A percentile compares a stretch with the other conserved stretches of the same genome.
Evolutionary conservation across 2,329 filamentous ascomycete species (phyloP).

Genomic region (Fusarium neocosmosporiellum): DNA sequence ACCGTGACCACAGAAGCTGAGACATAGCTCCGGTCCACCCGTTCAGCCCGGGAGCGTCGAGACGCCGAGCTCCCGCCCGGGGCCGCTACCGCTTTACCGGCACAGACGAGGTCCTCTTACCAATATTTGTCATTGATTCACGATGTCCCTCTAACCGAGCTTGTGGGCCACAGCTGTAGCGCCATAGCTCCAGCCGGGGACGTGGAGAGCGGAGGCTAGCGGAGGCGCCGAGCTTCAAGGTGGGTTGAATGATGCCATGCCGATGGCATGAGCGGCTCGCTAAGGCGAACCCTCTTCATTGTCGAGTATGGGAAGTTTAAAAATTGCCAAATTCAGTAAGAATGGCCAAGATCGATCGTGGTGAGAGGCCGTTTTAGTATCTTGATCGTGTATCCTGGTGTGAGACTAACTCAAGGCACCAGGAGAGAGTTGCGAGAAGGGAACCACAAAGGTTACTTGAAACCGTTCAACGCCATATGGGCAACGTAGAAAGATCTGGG

Average conservation of each 20-base stretch:
- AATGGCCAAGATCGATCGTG: conserved; percentile 9
- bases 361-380: not conserved
- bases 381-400: not conserved
- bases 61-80: conserved; percentile 3
- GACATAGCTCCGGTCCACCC: not conserved
- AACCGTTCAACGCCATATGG: not conserved
- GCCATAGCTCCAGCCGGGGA: not conserved
- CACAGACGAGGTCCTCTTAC: not conserved
- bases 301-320: not conserved
- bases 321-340: not conserved
- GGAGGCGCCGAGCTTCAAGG: conserved; percentile 34
- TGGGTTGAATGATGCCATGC: not conserved
- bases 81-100: not conserved
- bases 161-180: not conserved
- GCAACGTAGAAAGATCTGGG: not conserved
- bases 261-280: not conserved
- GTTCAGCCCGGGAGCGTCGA: conserved; percentile 4
- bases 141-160: not conserved
- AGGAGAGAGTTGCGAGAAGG: conserved; percentile 5
- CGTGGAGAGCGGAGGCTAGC: conserved; percentile 22
- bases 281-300: not conserved
- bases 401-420: conserved; percentile 15
- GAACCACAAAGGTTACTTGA: not conserved
- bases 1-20: not conserved
- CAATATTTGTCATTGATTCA: conserved; percentile 22